Conservation (phyloP, 2,329 filamentous ascomycete species). For the Lachnellula arida region DNA sequence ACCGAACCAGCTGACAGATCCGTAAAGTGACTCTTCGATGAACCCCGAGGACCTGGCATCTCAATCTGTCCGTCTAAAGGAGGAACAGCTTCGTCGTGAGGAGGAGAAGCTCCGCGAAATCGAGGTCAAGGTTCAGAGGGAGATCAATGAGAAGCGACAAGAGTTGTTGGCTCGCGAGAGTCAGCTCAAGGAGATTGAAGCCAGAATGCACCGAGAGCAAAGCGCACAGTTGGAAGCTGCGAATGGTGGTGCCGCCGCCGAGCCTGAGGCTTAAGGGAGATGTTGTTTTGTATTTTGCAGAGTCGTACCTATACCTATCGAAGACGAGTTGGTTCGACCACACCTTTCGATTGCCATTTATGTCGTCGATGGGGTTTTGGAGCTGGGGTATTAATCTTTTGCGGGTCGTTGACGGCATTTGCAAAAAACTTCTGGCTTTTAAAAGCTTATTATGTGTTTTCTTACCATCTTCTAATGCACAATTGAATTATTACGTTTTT, state of each 20-base stretch:
- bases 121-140: constrained; percentile 98
- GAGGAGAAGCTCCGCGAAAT: constrained; percentile 99
- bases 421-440: constrained; percentile 29
- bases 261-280: constrained; percentile 24
- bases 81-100: constrained; percentile 97
- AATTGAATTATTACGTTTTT: constrained; percentile 28
- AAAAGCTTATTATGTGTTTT: constrained; percentile 33
- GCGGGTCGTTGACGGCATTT: constrained; percentile 32
- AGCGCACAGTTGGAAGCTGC: constrained; percentile 44
- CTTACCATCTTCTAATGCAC: constrained; percentile 34
- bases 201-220: constrained; percentile 87
- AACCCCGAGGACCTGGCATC: constrained; percentile 96
- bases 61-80: constrained; percentile 97
- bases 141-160: constrained; percentile 99
- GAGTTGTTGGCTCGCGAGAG: constrained; percentile 96
- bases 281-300: constrained; percentile 13
- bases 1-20: constrained; percentile 30
- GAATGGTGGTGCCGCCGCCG: constrained; percentile 20
- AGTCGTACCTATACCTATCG: constrained; percentile 1
- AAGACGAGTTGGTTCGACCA: constrained; percentile 13
- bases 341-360: constrained; percentile 17
- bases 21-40: constrained; percentile 73
- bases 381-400: constrained; percentile 27
- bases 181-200: constrained; percentile 97
- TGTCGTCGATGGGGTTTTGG: constrained; percentile 22